Percentiles rank a stretch among this genome's conserved stretches.
Evolutionary conservation across 306 rosid genomes (phyloP).

Genomic region (Ziziphus jujuba): DNA sequence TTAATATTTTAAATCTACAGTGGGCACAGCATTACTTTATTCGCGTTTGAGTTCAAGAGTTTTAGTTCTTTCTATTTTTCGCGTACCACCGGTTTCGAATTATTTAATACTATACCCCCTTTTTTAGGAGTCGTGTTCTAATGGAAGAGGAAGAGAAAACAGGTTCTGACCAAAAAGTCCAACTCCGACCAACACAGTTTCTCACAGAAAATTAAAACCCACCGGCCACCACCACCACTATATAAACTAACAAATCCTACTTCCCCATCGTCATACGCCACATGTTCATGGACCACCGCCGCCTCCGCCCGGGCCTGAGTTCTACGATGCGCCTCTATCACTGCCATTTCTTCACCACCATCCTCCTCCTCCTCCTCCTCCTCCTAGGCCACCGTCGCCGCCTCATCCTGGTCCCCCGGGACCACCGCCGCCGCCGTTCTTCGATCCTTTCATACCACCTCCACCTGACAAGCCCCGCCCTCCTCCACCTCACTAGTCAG

Average conservation of each 20-base stretch:
- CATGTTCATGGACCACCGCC: neutral
- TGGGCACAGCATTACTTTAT: too few relatives aligned
- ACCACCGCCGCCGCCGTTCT: slow-evolving; percentile 28
- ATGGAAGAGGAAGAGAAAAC: neutral
- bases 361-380: slow-evolving; percentile 33
- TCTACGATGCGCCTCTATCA: slow-evolving; percentile 10
- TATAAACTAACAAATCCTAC: too few relatives aligned
- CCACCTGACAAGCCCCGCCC: slow-evolving; percentile 18
- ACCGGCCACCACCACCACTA: neutral
- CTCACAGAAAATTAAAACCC: neutral
- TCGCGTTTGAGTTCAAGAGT: too few relatives aligned
- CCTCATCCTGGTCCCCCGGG: slow-evolving; percentile 17
- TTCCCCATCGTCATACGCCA: slow-evolving; percentile 1
- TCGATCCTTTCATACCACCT: slow-evolving; percentile 25
- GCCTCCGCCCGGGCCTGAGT: neutral
- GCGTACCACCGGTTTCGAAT: too few relatives aligned
- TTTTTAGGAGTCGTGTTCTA: too few relatives aligned
- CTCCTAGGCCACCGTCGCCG: slow-evolving; percentile 22
- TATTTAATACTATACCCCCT: too few relatives aligned
- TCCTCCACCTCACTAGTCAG: slow-evolving; percentile 24
- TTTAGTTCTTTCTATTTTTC: too few relatives aligned
- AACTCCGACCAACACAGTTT: slow-evolving; percentile 8
- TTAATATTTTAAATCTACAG: too few relatives aligned
- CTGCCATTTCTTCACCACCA: slow-evolving; percentile 17
- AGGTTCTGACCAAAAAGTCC: neutral